Base-by-base conservation (phyloP, 2,329 filamentous ascomycete species). In the Fusarium fujikuroi region DNA sequence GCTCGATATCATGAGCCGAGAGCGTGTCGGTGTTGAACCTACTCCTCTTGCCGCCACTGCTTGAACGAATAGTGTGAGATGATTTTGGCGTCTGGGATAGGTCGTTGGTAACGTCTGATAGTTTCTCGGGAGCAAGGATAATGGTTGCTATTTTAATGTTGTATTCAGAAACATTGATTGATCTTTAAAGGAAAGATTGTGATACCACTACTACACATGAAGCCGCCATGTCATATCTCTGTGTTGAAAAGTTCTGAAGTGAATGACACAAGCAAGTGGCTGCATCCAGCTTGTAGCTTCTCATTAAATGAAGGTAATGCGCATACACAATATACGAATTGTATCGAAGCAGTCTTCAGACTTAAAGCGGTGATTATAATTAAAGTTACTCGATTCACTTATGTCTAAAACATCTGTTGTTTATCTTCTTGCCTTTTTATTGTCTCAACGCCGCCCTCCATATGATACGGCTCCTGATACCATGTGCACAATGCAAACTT, bases 1-100 rank as follows among this genome's bases (percentile, higher is more conserved):
- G 81, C 92, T 97, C 28, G 95, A 98, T 81, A 89, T 98, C 75
- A 86, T 99, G 73, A 92, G 93, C 83, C 97, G 95, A 88, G 95
- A 98, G 88, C 92, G 96, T 80, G 95, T 99, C 60, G 96, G 95
- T 78, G 96, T 98, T 40, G 90, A 92, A 82, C 91, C 92, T 34
- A 63, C 75, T 23, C 85, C 90, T 57, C 85, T 92, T 67, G 90
- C 86, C 44, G 83, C 84, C 69, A 79, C 82, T 74, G 87, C 84
- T 73, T 88, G 78, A 78, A 59, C 23, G 43, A 69, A 58, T 52
- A 65, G 47, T 50, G 21, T 68, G 64, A 56, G 64, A 69, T 69
- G n/a, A 44, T 63, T 69, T 68, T 40, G 66, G 66, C 66, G 67
- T 76, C 63, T 69, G 56, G 65, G 61, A 56, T 66, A 60, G 63